Evolutionary conservation across 2,329 filamentous ascomycete species (phyloP), one percentile per base, ranked within the genome.

Genomic region (Onygenales sp.): DNA sequence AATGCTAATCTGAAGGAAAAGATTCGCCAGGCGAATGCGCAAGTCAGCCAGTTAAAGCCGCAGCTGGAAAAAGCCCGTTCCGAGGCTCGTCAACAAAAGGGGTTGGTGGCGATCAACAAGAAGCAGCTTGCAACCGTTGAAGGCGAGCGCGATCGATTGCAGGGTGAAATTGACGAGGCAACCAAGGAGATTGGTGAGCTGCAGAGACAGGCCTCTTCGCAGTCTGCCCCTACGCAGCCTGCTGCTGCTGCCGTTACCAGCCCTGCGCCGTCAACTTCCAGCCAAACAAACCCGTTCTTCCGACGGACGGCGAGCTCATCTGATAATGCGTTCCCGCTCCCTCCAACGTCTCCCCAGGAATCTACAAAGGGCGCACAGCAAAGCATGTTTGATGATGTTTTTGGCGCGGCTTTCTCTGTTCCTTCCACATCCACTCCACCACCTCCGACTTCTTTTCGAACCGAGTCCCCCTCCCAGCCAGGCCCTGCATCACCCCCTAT

Each of bases 91-190:
- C 93, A 97, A 69, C 91, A 97, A 66, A 97, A 95, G 74, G 93
- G 93, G 14, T 78, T 97, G 59, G 92, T 95, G 33, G 91, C 93
- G 43, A 98, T 98, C 73, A 96, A 96, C 74, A 97, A 94, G 78
- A 98, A 98, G 74, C 93, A 98, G 72, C 76, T 97, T 56, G 82
- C 86, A 37, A 96, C 91, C 0, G 88, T 86, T 54, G 93, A 98
- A 69, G 82, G 81, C 47, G 92, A 97, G 68, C 82, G 88, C 34
- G 92, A 97, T 56, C 92, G 88, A 74, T 76, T 95, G 40, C 91
- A 90, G 73, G 74, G 77, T 1, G 92, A 97, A 68, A 85, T 86
- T 44, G 84, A 84, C 44, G 54, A 83, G 82, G 50, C 78, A 85
- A 58, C 79, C 72, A 67, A 85, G 78, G 76, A 81, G 74, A 63